A percentile compares a stretch with the other conserved stretches of the same genome.
These are phyloP conservation scores for Mycena indigotica DNA, from an alignment of 768 basidiomycete species.

Conservation along the genomic window DNA sequence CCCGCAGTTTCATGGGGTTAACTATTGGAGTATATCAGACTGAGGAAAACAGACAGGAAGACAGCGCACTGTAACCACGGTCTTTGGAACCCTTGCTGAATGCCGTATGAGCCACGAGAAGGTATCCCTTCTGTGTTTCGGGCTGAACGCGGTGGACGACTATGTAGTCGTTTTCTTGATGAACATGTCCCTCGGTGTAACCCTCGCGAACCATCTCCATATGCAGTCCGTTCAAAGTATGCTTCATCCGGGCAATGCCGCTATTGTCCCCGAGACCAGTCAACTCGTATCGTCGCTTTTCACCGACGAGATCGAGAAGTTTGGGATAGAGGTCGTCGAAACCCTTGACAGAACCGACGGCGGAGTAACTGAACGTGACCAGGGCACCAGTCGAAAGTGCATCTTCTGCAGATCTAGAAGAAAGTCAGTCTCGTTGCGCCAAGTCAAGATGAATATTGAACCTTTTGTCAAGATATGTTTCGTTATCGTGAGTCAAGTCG, in stretches of 20 bases:
- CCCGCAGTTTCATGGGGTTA: constrained; percentile 78
- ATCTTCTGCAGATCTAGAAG: constrained; percentile 74
- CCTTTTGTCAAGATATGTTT: constrained; percentile 86
- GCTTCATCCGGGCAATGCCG: constrained; percentile 60
- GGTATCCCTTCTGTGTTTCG: constrained; percentile 84
- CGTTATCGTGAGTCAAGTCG: constrained; percentile 97
- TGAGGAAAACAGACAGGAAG: not conserved
- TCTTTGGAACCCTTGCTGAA: constrained; percentile 83
- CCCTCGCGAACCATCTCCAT: constrained; percentile 89
- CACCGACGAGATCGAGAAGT: constrained; percentile 84
- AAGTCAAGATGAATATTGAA: constrained; percentile 39
- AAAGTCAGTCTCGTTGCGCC: too few relatives aligned
- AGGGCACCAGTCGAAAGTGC: constrained; percentile 92
- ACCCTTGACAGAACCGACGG: constrained; percentile 92
- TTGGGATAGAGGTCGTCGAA: constrained; percentile 98
- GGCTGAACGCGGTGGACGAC: constrained; percentile 92
- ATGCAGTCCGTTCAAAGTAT: constrained; percentile 84
- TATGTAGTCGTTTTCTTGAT: constrained; percentile 97
- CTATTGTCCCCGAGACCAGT: constrained; percentile 57
- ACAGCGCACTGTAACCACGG: constrained; percentile 72
- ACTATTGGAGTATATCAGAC: constrained; percentile 47
- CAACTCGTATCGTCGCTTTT: constrained; percentile 78
- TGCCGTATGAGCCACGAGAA: constrained; percentile 90
- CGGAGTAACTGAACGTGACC: constrained; percentile 87
- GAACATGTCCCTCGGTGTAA: constrained; percentile 92